A percentile compares a stretch with the other conserved stretches of the same genome.
Conservation (phyloP, 2,329 filamentous ascomycete species). For the Aspergillus sp. region DNA sequence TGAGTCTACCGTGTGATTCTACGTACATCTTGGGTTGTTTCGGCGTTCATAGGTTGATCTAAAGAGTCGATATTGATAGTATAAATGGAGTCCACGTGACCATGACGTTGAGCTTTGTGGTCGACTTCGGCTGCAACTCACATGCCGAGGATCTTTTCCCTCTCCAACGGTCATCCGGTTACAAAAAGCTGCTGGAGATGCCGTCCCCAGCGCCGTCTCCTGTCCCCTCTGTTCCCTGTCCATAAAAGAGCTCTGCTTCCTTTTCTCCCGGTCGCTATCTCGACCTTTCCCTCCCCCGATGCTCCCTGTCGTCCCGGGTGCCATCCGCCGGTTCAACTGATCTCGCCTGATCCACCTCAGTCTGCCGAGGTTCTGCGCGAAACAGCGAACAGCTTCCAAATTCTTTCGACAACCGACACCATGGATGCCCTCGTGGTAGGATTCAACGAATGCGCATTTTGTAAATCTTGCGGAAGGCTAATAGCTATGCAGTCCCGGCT, state of each 20-base stretch:
- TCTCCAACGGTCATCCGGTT: constrained; percentile 26
- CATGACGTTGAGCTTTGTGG: constrained; percentile 32
- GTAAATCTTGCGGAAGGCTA: background rate
- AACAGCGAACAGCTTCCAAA: constrained; percentile 1
- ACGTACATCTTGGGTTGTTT: background rate
- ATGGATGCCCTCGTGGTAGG: constrained; percentile 44
- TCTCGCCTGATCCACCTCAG: constrained; percentile 16
- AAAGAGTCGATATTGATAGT: background rate
- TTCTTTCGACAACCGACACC: constrained; percentile 17
- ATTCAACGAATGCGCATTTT: constrained; percentile 9
- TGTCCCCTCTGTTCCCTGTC: background rate
- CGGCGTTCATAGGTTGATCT: background rate
- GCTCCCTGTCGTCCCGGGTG: constrained; percentile 16
- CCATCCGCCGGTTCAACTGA: constrained; percentile 18
- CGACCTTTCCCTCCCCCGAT: constrained; percentile 17
- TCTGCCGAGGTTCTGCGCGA: constrained; percentile 33
- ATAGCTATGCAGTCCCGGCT: constrained; percentile 61
- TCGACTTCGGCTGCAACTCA: constrained; percentile 36
- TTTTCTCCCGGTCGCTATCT: constrained; percentile 1
- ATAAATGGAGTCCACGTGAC: constrained; percentile 37
- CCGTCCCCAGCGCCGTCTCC: constrained; percentile 30
- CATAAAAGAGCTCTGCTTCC: constrained; percentile 1
- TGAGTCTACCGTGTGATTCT: background rate
- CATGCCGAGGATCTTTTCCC: constrained; percentile 46
- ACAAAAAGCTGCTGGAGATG: constrained; percentile 28